These are phyloP conservation scores for Penicillium hesseltinei DNA, from an alignment of 2,329 filamentous ascomycete species.

Conservation along the genomic window DNA sequence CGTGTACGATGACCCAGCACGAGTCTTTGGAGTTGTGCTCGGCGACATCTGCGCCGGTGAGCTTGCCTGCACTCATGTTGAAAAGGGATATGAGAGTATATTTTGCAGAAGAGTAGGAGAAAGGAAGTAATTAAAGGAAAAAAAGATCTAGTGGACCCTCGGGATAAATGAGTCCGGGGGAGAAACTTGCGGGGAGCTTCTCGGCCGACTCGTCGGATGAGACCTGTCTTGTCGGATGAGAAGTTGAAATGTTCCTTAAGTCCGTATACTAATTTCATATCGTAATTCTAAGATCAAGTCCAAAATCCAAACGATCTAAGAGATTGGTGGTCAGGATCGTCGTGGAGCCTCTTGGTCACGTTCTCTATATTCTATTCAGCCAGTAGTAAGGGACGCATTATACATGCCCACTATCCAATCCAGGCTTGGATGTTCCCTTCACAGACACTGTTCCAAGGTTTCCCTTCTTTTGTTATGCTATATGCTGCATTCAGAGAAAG, in stretches of 20 bases:
- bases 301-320: not conserved
- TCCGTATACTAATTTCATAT: not conserved
- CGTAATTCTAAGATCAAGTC: not conserved
- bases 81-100: not conserved
- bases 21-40: conserved; percentile 79
- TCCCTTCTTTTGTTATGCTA: too few species aligned
- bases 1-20: conserved; percentile 90
- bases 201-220: conserved; percentile 23
- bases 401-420: not conserved
- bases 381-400: conserved; percentile 2
- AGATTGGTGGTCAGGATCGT: not conserved
- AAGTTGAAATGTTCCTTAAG: not conserved
- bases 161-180: conserved; percentile 28
- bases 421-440: too few species aligned
- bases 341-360: not conserved
- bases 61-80: conserved; percentile 32
- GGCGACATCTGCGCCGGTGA: conserved; percentile 59
- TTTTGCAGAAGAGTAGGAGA: conserved; percentile 3
- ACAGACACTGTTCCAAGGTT: too few species aligned
- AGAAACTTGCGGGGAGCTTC: conserved; percentile 24
- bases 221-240: not conserved
- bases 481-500: too few species aligned
- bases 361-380: not conserved
- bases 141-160: conserved; percentile 15
- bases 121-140: conserved; percentile 5